These are phyloP conservation scores for Eimeria maxima DNA, from an alignment of 169 alveolate genomes.

Conservation along the genomic window DNA sequence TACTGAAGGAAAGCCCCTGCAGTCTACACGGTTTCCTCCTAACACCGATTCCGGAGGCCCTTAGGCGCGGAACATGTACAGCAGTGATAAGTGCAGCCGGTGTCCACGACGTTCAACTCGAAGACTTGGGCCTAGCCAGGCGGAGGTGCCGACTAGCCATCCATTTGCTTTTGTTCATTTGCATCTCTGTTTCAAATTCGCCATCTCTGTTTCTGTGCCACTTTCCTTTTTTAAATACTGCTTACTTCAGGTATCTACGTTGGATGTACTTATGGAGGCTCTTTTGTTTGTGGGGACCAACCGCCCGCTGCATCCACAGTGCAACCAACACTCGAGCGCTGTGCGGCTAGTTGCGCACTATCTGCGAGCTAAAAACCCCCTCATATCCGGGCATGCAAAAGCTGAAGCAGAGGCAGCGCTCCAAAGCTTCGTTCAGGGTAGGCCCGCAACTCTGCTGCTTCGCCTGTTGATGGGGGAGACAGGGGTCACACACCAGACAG, in stretches of 20 bases:
- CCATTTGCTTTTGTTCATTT: not conserved
- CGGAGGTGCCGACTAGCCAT: not conserved
- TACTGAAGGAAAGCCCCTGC: not conserved
- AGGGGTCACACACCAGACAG: not conserved
- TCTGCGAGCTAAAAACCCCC: constrained; percentile 45
- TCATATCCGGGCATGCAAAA: not conserved
- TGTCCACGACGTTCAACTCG: not conserved
- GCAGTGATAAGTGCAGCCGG: not conserved
- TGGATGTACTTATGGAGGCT: constrained; percentile 39
- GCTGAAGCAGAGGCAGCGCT: constrained; percentile 44
- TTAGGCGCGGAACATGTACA: not conserved
- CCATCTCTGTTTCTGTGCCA: not conserved
- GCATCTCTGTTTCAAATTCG: not conserved
- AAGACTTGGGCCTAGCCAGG: not conserved
- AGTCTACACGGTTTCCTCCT: not conserved
- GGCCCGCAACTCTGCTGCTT: not conserved
- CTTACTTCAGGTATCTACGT: not conserved
- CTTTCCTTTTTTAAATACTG: not conserved
- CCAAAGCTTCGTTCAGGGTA: constrained; percentile 18
- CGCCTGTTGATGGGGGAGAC: not conserved
- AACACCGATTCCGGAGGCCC: not conserved
- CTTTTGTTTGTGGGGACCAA: constrained; percentile 18
- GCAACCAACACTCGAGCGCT: constrained; percentile 24
- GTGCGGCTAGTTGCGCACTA: constrained; percentile 55
- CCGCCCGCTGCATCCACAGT: constrained; percentile 43